Conservation (phyloP, 2,329 filamentous ascomycete species). For the Aureobasidium pullulans region DNA sequence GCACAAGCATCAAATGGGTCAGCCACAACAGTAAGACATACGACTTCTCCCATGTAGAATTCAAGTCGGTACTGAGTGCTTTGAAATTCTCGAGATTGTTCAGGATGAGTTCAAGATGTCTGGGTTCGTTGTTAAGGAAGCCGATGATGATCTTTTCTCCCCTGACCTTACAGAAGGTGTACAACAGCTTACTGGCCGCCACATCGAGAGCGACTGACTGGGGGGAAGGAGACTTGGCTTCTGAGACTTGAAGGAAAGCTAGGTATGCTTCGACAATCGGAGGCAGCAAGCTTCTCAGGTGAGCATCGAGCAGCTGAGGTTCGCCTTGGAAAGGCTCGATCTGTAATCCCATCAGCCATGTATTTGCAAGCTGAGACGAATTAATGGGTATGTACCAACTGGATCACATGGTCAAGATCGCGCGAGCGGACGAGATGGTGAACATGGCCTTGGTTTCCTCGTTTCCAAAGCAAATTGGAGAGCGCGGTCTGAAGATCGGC, state of each 20-base stretch:
- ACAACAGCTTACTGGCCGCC: slow-evolving; percentile 73
- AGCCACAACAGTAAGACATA: slow-evolving; percentile 84
- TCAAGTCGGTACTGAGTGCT: slow-evolving; percentile 17
- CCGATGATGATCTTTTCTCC: slow-evolving; percentile 87
- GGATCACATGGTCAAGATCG: slow-evolving; percentile 35
- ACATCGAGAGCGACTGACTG: slow-evolving; percentile 42
- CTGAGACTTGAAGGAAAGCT: slow-evolving; percentile 47
- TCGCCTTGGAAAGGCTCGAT: slow-evolving; percentile 93
- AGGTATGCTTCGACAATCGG: slow-evolving; percentile 70
- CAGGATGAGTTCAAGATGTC: slow-evolving; percentile 73
- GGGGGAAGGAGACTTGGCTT: not conserved
- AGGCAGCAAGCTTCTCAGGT: slow-evolving; percentile 69
- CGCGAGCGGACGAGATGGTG: slow-evolving; percentile 32
- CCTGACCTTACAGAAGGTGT: slow-evolving; percentile 88
- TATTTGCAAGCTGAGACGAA: not conserved
- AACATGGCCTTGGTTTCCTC: slow-evolving; percentile 20
- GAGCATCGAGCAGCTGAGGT: slow-evolving; percentile 82
- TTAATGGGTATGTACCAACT: slow-evolving; percentile 21
- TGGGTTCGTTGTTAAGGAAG: slow-evolving; percentile 85
- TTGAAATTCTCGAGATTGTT: slow-evolving; percentile 60
- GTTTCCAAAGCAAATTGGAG: slow-evolving; percentile 32
- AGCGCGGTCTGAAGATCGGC: slow-evolving; percentile 36
- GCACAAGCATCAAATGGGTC: slow-evolving; percentile 52
- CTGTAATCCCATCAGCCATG: slow-evolving; percentile 19
- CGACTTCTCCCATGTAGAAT: slow-evolving; percentile 66